phyloP scores from a whole-genome alignment of 1,139 yeast species.

The Blastobotrys ciferrii region DNA sequence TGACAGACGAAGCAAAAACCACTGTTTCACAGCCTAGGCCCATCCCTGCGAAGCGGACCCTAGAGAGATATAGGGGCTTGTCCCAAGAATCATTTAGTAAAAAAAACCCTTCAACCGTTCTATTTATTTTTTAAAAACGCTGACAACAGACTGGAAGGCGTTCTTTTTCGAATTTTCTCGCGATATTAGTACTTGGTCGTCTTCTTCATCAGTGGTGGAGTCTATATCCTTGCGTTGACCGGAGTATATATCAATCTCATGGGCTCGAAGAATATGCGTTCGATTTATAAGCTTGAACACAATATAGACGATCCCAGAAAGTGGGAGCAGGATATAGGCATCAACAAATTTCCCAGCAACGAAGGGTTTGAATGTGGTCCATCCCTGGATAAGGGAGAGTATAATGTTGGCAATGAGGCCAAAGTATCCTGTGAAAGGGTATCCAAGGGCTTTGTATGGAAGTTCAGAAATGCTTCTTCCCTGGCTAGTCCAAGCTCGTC shows the following conservation, averaged over 20 bases:
- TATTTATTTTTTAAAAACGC: no score
- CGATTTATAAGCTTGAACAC: conserved; percentile 43
- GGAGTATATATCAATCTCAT: conserved; percentile 47
- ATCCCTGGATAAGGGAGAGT: conserved; percentile 64
- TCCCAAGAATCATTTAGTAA: no score
- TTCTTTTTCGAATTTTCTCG: no score
- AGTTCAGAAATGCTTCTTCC: conserved; percentile 49
- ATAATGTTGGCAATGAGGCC: conserved; percentile 53
- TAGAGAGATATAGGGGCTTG: no score
- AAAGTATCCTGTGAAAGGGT: conserved; percentile 52
- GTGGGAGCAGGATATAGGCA: conserved; percentile 61
- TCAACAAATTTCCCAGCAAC: conserved; percentile 60
- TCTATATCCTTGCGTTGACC: conserved; percentile 39
- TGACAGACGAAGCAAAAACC: no score
- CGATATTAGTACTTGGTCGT: no score
- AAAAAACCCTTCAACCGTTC: no score
- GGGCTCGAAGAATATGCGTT: conserved; percentile 45
- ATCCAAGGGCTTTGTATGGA: conserved; percentile 53
- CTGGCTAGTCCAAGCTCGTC: conserved; percentile 49
- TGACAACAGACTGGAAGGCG: no score
- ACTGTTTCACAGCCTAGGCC: no score
- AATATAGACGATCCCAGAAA: conserved; percentile 47
- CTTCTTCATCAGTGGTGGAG: conserved; percentile 3
- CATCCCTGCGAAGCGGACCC: no score
- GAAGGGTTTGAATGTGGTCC: conserved; percentile 64